These are phyloP conservation scores for Cryomyces minteri DNA, from an alignment of 495 filamentous ascomycete genomes.

Conservation along the genomic window DNA sequence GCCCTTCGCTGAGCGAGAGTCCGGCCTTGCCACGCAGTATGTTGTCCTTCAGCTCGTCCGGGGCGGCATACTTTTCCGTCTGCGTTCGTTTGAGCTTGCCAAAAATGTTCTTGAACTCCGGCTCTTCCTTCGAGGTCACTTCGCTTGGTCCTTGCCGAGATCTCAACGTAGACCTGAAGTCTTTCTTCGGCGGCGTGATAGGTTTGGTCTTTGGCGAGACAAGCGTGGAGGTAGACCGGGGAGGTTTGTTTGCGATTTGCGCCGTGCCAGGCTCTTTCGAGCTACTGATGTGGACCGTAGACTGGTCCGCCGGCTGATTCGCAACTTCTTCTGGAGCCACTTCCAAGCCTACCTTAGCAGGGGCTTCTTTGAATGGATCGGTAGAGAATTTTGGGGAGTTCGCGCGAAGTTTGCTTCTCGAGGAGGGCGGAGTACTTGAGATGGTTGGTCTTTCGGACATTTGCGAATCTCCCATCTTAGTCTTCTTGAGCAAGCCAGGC, in stretches of 20 bases:
- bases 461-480: not conserved
- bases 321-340: not conserved
- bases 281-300: not conserved
- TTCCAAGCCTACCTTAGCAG: not conserved
- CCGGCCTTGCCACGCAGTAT: constrained; percentile 75
- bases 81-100: constrained; percentile 65
- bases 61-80: constrained; percentile 71
- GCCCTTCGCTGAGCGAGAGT: constrained; percentile 59
- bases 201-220: constrained; percentile 35
- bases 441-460: not conserved
- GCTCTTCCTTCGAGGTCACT: constrained; percentile 25
- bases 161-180: constrained; percentile 27
- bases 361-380: not conserved
- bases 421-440: too few species aligned
- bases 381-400: not conserved
- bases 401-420: not conserved
- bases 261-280: not conserved
- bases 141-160: constrained; percentile 14
- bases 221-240: constrained; percentile 7
- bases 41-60: constrained; percentile 73
- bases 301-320: not conserved
- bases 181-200: constrained; percentile 46
- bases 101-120: constrained; percentile 81
- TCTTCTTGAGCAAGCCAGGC: not conserved
- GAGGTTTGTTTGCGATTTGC: constrained; percentile 16